These are phyloP conservation scores for Ustilago bromivora DNA, from an alignment of 1,284 basidiomycete species.

Conservation along the genomic window DNA sequence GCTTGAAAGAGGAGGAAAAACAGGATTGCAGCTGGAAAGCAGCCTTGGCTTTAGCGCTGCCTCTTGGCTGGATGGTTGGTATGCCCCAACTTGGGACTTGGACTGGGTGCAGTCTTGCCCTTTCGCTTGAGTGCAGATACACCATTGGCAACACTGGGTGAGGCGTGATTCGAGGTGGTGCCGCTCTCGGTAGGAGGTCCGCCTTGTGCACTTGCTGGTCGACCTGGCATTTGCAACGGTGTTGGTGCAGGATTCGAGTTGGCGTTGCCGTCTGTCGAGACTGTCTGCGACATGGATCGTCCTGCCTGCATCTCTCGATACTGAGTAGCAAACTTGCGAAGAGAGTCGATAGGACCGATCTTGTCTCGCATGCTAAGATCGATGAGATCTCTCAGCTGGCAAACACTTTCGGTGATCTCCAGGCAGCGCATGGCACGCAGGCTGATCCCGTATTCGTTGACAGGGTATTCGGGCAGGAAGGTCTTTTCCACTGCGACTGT, in stretches of 20 bases:
- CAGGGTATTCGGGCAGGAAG: conserved; percentile 57
- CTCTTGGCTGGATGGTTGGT: conserved; percentile 42
- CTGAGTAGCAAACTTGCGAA: conserved; percentile 51
- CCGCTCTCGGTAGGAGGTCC: conserved; percentile 26
- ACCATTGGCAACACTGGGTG: conserved; percentile 35
- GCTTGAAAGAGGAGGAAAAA: not conserved
- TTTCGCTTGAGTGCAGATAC: conserved; percentile 38
- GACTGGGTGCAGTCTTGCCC: conserved; percentile 46
- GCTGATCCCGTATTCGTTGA: conserved; percentile 65
- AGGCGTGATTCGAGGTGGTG: conserved; percentile 30
- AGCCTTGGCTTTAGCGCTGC: conserved; percentile 23
- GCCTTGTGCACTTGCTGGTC: conserved; percentile 41
- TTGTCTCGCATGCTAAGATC: conserved; percentile 53
- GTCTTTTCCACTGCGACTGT: conserved; percentile 50
- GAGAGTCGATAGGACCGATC: conserved; percentile 50
- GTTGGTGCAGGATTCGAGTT: conserved; percentile 19
- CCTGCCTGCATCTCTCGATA: conserved; percentile 44
- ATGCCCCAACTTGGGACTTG: conserved; percentile 43
- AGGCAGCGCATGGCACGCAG: conserved; percentile 62
- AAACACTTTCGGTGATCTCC: conserved; percentile 63
- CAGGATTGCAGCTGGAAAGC: not conserved
- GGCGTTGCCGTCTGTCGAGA: conserved; percentile 5
- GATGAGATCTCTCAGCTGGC: conserved; percentile 60
- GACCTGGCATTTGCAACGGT: conserved; percentile 28
- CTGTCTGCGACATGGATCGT: conserved; percentile 20